These are phyloP conservation scores for Lasiosphaeria ovina DNA, from an alignment of 495 filamentous ascomycete species.

Conservation along the genomic window DNA sequence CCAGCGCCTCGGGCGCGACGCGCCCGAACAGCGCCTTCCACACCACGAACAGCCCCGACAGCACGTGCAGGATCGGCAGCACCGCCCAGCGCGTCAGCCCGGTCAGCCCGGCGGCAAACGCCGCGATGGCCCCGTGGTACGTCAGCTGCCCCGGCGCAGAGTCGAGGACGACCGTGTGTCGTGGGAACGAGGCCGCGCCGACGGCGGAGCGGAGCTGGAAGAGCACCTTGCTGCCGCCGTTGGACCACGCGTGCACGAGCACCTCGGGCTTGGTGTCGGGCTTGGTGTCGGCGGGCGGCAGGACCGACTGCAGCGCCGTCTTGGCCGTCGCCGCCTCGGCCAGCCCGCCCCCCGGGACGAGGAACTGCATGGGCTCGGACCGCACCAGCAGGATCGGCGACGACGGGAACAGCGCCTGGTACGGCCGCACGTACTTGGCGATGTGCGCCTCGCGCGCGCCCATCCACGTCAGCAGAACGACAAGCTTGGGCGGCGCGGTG, in stretches of 20 bases:
- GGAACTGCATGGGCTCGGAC: conserved; percentile 32
- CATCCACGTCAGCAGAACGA: conserved; percentile 46
- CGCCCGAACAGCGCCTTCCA: too few relatives aligned
- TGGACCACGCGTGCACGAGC: conserved; percentile 44
- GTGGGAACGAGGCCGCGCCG: conserved; percentile 18
- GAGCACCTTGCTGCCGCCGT: conserved; percentile 40
- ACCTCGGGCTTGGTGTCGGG: conserved; percentile 25
- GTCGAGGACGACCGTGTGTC: conserved; percentile 39
- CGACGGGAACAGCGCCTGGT: conserved; percentile 41
- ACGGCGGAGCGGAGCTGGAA: conserved; percentile 13
- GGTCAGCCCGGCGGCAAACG: conserved; percentile 28
- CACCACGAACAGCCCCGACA: conserved; percentile 9
- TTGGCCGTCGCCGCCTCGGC: conserved; percentile 21
- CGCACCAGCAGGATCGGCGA: conserved; percentile 41
- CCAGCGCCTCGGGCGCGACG: conserved; percentile 27
- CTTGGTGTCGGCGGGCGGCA: conserved; percentile 2
- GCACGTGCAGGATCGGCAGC: conserved; percentile 29
- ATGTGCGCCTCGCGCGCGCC: conserved; percentile 45
- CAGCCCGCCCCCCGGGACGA: conserved; percentile 9
- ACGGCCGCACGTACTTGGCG: conserved; percentile 42
- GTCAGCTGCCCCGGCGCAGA: conserved; percentile 38
- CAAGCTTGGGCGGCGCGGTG: conserved; percentile 30
- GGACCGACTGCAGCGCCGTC: conserved; percentile 19
- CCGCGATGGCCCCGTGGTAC: conserved; percentile 27
- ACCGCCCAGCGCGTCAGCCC: conserved; percentile 15